Evolutionary conservation across 2,329 filamentous ascomycete species (phyloP), one percentile per base, ranked within the genome.

Genomic region (Chaetomium strumarium): DNA sequence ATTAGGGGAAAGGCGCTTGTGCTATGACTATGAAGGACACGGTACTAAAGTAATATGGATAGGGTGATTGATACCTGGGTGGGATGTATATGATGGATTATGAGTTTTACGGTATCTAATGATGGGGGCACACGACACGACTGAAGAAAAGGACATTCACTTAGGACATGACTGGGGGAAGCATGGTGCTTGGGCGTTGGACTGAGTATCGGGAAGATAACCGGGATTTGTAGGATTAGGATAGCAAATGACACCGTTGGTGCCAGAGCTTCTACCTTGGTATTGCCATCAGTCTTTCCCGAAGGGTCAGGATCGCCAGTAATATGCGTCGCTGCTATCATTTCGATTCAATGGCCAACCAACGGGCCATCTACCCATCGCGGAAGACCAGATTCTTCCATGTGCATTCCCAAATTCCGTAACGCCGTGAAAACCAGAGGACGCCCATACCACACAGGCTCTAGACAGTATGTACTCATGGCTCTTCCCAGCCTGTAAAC

Each of bases 401-500:
- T 46, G 24, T 51, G 29, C 46, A n/a, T n/a, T n/a, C 37, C 42
- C 40, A 49, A 5, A 50, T 37, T 37, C 55, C 50, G 19, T 40
- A 58, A 58, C 56, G 53, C 56, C 56, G 14, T 53, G 47, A 37
- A 44, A 34, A 39, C 30, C 10, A 24, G 19, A 31, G 16, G 17
- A 38, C 47, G 38, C 40, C 45, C 48, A 6, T 40, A 36, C 34
- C 53, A 47, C 14, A 42, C 42, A 19, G n/a, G 37, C n/a, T 46
- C 48, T 36, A 49, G 33, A n/a, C 40, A 13, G n/a, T 51, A 49
- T 47, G 33, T 48, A 36, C 48, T 39, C 36, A 52, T 24, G 33
- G 34, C 30, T 58, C 46, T 9, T 56, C 54, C 54, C 54, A 55
- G 24, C 49, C 53, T 2, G 53, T 57, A 13, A 55, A 51, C 10